Base-by-base conservation (phyloP, 495 filamentous ascomycete species). In the Podospora pseudocomata region DNA sequence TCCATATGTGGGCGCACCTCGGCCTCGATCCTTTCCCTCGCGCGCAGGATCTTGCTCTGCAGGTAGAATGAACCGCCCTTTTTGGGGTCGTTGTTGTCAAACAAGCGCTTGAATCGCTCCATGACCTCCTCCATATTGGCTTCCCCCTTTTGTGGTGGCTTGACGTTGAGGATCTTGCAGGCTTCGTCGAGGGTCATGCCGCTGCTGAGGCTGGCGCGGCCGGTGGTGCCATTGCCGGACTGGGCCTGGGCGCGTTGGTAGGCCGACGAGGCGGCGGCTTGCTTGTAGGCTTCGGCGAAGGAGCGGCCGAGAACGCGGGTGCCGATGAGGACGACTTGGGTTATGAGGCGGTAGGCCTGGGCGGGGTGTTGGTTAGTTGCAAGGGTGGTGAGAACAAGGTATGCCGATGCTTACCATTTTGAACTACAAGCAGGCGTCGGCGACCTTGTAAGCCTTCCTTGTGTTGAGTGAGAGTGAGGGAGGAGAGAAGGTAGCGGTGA, bases 31-130 rank as follows among this genome's bases (percentile, higher is more conserved):
- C 95, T 84, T 80, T 99, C 93, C 57, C 94, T 85, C 60, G 95
- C 95, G 65, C 95, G 82, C 65, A 98, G 79, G 57, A 99, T 86
- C 80, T 99, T 99, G 81, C 96, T 98, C 81, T 99, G 95, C 65
- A 99, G 83, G 78, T 99, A 99, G 76, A 99, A 98, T 74, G 93
- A 97, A 16, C 95, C 95, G 32, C 95, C 95, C 76, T 97, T 97
- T 76, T 93, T 83, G 27, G 95, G 94, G 65, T 98, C 92, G 80
- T 99, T 99, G 68, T 84, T 76, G 74, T 98, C 96, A 78, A 98
- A 99, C 60, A 99, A 81, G 69, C 88, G 89, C 87, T 98, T 98
- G 85, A 97, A 99, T 57, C 92, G 86, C 67, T 90, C 88, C 83
- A 89, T 90, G 62, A 96, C 86, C 49, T 86, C 79, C 69, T 96